phyloP scores from a whole-genome alignment of 2,329 filamentous ascomycete species.

The Pseudopyrenochaeta lycopersici region DNA sequence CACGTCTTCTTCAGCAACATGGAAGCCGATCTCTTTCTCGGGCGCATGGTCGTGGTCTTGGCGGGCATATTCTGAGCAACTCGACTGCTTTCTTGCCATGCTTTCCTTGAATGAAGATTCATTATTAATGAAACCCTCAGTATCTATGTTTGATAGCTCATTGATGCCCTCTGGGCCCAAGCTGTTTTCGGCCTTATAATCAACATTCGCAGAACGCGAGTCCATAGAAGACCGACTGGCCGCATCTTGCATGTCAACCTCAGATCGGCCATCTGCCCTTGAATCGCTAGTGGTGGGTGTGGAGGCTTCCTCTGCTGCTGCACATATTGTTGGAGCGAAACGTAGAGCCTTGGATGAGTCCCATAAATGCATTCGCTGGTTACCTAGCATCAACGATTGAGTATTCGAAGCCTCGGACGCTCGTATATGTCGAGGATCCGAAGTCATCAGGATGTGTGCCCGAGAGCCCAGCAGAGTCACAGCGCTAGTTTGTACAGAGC shows the following conservation, averaged over 20 bases:
- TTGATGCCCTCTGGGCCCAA: not conserved
- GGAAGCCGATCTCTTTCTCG: constrained; percentile 3
- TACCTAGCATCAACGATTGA: not conserved
- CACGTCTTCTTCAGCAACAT: constrained; percentile 18
- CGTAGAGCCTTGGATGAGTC: constrained; percentile 11
- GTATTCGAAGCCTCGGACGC: not conserved
- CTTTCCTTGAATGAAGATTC: not conserved
- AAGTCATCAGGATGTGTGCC: not conserved
- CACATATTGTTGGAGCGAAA: constrained; percentile 16
- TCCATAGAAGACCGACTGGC: not conserved
- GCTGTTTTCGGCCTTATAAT: not conserved
- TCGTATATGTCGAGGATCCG: constrained; percentile 5
- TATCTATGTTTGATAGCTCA: not conserved
- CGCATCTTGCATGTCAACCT: not conserved
- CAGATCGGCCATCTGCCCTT: not conserved
- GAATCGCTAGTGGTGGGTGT: not conserved
- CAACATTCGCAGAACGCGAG: not conserved
- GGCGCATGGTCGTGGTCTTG: constrained; percentile 3
- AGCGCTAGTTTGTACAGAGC: not conserved
- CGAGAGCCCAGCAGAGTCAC: not conserved
- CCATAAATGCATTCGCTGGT: constrained; percentile 10
- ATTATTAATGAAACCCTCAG: not conserved
- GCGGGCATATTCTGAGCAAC: constrained; percentile 5
- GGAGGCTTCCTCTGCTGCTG: not conserved
- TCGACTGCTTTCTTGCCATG: not conserved